These are phyloP conservation scores for Orychophragmus violaceus DNA, from an alignment of 345 rosid species.

Conservation along the genomic window DNA sequence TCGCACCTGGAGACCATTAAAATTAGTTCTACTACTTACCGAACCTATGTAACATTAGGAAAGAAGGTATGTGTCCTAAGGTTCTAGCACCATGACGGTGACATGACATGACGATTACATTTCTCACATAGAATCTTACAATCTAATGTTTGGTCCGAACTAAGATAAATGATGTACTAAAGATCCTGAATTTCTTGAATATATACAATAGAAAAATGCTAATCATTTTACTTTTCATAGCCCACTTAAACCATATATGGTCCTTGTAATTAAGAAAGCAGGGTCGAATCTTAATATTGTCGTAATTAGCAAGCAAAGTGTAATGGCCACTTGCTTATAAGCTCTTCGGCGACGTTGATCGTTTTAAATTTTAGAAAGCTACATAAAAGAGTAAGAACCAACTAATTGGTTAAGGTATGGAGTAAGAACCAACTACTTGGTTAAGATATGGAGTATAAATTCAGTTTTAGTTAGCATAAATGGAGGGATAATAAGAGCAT, in stretches of 20 bases:
- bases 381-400: neutral
- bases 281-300: neutral
- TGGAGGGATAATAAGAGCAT: neutral
- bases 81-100: neutral
- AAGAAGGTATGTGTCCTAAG: neutral
- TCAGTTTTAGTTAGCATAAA: neutral
- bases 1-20: neutral
- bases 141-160: neutral
- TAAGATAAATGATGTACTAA: neutral
- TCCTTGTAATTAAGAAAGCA: neutral
- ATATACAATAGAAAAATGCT: neutral
- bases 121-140: too few species aligned
- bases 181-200: neutral
- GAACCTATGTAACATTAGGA: neutral
- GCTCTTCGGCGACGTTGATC: neutral
- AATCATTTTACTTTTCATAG: neutral
- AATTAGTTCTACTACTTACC: neutral
- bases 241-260: neutral
- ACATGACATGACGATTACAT: neutral
- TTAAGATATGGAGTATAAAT: neutral
- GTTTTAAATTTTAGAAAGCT: neutral
- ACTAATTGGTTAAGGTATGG: too few species aligned
- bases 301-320: neutral
- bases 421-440: neutral
- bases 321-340: neutral